Percentiles rank a stretch among this genome's conserved stretches.
Evolutionary conservation across 2,329 filamentous ascomycete genomes (phyloP).

Genomic region (Colletotrichum spaethianum): DNA sequence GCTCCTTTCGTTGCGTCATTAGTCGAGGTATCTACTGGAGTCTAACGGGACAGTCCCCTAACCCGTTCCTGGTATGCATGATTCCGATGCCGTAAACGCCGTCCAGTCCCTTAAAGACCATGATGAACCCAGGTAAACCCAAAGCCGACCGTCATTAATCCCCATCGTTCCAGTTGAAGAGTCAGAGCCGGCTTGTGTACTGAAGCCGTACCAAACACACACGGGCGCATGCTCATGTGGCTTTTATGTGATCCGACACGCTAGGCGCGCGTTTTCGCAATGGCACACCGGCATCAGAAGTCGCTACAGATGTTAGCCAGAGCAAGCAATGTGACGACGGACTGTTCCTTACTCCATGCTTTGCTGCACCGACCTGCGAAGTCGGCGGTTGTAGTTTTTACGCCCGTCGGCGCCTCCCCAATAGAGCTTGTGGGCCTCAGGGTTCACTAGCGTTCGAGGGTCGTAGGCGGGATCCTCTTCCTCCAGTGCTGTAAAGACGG

Average conservation of each 20-base stretch:
- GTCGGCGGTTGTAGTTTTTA: slow-evolving; percentile 85
- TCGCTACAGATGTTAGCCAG: slow-evolving; percentile 18
- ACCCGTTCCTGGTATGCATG: slow-evolving; percentile 38
- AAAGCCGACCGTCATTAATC: neutral
- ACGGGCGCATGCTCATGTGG: neutral
- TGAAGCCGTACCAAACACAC: neutral
- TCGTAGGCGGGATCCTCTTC: slow-evolving; percentile 92
- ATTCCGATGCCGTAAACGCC: slow-evolving; percentile 38
- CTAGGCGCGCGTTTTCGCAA: neutral
- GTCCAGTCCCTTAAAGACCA: slow-evolving; percentile 22
- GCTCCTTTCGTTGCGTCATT: slow-evolving; percentile 38
- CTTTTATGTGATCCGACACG: neutral
- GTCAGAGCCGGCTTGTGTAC: neutral
- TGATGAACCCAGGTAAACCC: slow-evolving; percentile 27
- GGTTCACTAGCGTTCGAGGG: slow-evolving; percentile 88
- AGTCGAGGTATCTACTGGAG: slow-evolving; percentile 41
- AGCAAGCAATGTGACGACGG: neutral
- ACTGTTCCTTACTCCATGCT: slow-evolving; percentile 71
- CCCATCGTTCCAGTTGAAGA: neutral
- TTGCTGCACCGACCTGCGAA: slow-evolving; percentile 83
- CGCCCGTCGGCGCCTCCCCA: slow-evolving; percentile 87
- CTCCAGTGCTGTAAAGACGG: slow-evolving; percentile 85
- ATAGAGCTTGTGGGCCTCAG: slow-evolving; percentile 86
- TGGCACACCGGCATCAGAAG: slow-evolving; percentile 13
- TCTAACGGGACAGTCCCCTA: slow-evolving; percentile 36